Evolutionary conservation across 768 basidiomycete genomes (phyloP), one percentile per base, ranked within the genome.

Genomic region (Psilocybe cubensis): DNA sequence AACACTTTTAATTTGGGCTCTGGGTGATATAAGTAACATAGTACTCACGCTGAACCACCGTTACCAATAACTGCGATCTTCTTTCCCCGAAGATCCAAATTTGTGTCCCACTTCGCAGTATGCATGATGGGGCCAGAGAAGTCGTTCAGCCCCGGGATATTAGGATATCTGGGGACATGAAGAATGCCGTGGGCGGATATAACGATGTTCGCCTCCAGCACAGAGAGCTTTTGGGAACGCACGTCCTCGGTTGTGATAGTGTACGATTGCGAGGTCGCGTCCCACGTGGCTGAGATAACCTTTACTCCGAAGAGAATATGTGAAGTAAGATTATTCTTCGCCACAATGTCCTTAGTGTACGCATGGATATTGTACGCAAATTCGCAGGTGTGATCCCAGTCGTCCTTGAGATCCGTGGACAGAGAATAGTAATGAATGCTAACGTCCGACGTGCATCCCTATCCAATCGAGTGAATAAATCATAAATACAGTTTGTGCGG

Each of bases 11-110:
- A n/a, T n/a, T n/a, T n/a, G n/a, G n/a, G n/a, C n/a, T n/a, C n/a
- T n/a, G n/a, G n/a, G n/a, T 20, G n/a, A 10, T 9, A 9, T 23
- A 10, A 18, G 25, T 47, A 2, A 10, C 5, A 40, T 12, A 46
- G 28, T 14, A 70, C 75, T 46, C 56, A 83, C 76, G 77, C 83
- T 31, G 81, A 82, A 31, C 76, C 76, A 3, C 82, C 85, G 59
- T 83, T 84, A 10, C 85, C 86, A 57, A 86, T 77, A 5, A 87
- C 77, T 1, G 79, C 85, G 6, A 88, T 77, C 20, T 71, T 70
- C 63, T 84, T 83, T 3, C 72, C 73, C 8, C 64, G 61, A 23
- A 85, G 67, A 20, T 77, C 70, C 8, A 78, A 70, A 14, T 69
- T 68, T 2, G 66, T 59, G 23, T 76, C 63, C 83, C 84, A 87